Evolutionary conservation across 1,284 basidiomycete genomes (phyloP).

Genomic region (Cryptococcus sp.): DNA sequence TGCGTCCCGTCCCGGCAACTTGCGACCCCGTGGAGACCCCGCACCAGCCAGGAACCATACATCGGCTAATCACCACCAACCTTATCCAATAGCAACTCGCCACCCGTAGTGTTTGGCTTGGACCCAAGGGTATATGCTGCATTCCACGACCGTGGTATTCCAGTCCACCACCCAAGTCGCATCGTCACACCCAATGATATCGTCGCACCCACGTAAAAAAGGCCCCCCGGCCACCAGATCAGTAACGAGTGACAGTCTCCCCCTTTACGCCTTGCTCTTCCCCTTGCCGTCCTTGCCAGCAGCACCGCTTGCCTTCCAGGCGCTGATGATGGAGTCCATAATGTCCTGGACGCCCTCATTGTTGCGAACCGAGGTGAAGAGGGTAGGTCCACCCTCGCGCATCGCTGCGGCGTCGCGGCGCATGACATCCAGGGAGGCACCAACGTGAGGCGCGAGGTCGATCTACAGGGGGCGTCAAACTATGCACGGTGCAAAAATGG

Average conservation of each 20-base stretch:
- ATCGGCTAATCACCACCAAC: background rate
- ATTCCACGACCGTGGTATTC: no score
- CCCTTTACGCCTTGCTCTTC: constrained; percentile 25
- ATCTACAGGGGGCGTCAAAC: constrained; percentile 58
- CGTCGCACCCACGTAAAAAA: no score
- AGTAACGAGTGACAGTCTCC: background rate
- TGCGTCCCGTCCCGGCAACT: no score
- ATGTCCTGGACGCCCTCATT: constrained; percentile 78
- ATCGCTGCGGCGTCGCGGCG: constrained; percentile 86
- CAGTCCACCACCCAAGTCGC: no score
- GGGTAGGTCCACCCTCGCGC: constrained; percentile 88
- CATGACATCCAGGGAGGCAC: constrained; percentile 93
- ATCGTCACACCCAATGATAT: no score
- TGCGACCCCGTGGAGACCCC: no score
- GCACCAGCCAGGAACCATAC: background rate
- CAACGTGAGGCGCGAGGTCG: constrained; percentile 88
- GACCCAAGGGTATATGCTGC: no score
- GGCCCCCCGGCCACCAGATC: no score
- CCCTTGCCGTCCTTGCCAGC: constrained; percentile 30
- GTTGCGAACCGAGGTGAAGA: constrained; percentile 84
- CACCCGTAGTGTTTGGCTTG: no score
- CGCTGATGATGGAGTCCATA: constrained; percentile 74
- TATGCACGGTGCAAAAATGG: background rate
- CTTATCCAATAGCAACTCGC: no score
- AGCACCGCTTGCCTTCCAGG: constrained; percentile 66